Evolutionary conservation across 2,329 filamentous ascomycete species (phyloP), one percentile per base, ranked within the genome.

Genomic region (Trichoderma hamatum): DNA sequence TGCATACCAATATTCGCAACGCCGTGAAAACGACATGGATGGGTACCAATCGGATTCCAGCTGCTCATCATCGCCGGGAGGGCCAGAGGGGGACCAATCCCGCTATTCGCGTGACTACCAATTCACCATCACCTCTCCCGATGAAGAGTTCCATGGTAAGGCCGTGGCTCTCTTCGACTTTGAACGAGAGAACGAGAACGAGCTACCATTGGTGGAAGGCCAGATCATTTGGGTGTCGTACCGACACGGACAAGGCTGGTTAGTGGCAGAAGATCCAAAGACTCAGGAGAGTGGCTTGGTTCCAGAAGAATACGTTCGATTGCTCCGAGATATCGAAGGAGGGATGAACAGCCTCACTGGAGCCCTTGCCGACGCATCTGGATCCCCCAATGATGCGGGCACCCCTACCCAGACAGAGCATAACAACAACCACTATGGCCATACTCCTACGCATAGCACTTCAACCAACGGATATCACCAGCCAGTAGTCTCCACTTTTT

Each of bases 201-300:
- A 99, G 80, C 83, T 99, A 69, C 93, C 94, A 4, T 83, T 99
- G 58, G 90, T 93, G 0, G 96, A 99, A 80, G 96, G 96, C 6
- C 96, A 99, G 77, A 93, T 97, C 69, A 97, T 99, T 68, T 92
- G 96, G 84, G 94, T 99, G 28, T 97, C 93, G 19, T 99, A 98
- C 79, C 88, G 96, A 54, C 94, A 98, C 77, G 95, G 95, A 19
- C 94, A 98, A 80, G 96, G 96, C 67, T 99, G 96, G 96, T 85
- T 99, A 63, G 96, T 99, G 28, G 96, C 96, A 4, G 93, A 97
- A 81, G 96, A 99, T 76, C 94, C 95, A 14, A 94, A 93, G 79
- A 97, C 94, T 0, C 93, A 89, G 73, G 96, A 99, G 81, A 97
- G 93, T 75, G 96, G 96, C 1, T 85, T 99, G 43, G 96, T 99